Evolutionary conservation across 2,329 filamentous ascomycete species (phyloP).

Genomic region (Fusarium graminum): DNA sequence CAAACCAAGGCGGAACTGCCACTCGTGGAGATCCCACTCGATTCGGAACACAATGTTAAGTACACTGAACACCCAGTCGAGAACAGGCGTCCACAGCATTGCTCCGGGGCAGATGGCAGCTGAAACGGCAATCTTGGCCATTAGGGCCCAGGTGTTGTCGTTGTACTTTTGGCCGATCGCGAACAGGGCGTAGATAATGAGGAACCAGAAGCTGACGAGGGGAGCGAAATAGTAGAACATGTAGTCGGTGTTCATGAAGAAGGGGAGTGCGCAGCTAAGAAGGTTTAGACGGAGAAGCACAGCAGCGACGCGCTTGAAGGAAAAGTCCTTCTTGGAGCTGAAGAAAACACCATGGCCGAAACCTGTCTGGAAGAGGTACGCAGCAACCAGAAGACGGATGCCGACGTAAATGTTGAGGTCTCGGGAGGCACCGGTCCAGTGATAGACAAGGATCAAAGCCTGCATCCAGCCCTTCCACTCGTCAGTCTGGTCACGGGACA

Average conservation of each 20-base stretch:
- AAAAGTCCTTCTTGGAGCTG: slow-evolving; percentile 67
- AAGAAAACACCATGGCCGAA: slow-evolving; percentile 73
- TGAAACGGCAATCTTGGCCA: slow-evolving; percentile 61
- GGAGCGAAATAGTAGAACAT: slow-evolving; percentile 69
- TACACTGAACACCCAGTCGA: slow-evolving; percentile 43
- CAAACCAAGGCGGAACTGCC: slow-evolving; percentile 63
- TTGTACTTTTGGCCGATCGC: slow-evolving; percentile 59
- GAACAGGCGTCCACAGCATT: slow-evolving; percentile 34
- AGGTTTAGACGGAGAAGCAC: slow-evolving; percentile 70
- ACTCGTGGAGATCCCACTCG: slow-evolving; percentile 61
- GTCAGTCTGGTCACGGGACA: slow-evolving; percentile 66
- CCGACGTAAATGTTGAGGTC: slow-evolving; percentile 65
- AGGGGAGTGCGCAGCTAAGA: slow-evolving; percentile 65
- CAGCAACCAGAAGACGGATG: slow-evolving; percentile 67
- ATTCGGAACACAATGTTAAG: slow-evolving; percentile 60
- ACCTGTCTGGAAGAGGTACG: slow-evolving; percentile 72
- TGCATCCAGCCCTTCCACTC: slow-evolving; percentile 78
- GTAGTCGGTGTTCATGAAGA: slow-evolving; percentile 67
- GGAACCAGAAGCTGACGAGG: slow-evolving; percentile 72
- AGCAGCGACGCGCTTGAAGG: slow-evolving; percentile 62
- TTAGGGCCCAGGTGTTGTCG: slow-evolving; percentile 56
- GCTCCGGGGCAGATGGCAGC: slow-evolving; percentile 57
- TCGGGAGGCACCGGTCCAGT: slow-evolving; percentile 63
- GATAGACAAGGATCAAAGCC: slow-evolving; percentile 64
- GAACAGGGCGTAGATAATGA: slow-evolving; percentile 67